These are phyloP conservation scores for Fusarium tupiense DNA, from an alignment of 2,329 filamentous ascomycete genomes.

Conservation along the genomic window DNA sequence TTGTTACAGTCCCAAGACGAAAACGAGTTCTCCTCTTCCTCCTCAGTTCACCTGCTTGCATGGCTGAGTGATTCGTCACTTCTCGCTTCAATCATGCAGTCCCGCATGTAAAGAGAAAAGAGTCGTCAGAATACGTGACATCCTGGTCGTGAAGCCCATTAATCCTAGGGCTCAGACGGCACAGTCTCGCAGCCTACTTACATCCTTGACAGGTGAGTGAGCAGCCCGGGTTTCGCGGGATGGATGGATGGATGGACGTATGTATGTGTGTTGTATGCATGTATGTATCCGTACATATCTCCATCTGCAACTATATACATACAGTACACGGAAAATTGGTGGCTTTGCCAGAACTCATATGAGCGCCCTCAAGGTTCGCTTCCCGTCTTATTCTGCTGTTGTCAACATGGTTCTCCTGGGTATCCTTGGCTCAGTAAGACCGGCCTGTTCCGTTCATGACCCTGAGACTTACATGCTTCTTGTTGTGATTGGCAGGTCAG, in stretches of 20 bases:
- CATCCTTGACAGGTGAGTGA: constrained; percentile 13
- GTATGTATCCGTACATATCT: background rate
- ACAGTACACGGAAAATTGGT: background rate
- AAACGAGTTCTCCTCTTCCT: constrained; percentile 1
- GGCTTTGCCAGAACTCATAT: constrained; percentile 19
- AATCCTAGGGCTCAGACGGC: constrained; percentile 24
- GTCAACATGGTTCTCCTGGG: constrained; percentile 8
- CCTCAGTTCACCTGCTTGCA: constrained; percentile 4
- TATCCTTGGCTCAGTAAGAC: constrained; percentile 8
- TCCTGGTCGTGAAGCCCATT: constrained; percentile 18
- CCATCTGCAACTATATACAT: constrained; percentile 7
- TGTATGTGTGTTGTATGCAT: background rate
- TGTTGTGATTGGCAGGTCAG: background rate
- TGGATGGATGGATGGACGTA: background rate
- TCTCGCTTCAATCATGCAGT: constrained; percentile 25
- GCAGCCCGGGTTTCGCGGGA: background rate
- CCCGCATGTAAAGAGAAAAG: constrained; percentile 18
- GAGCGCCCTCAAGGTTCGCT: constrained; percentile 20
- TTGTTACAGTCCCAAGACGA: constrained; percentile 5
- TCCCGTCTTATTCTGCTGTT: background rate
- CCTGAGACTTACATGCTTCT: background rate
- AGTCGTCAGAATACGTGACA: constrained; percentile 14
- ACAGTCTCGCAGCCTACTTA: constrained; percentile 15
- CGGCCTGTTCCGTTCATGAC: background rate
- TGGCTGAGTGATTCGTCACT: constrained; percentile 31